These are phyloP conservation scores for Porcisia hertigi DNA, from an alignment of 208 protist genomes.

Conservation along the genomic window DNA sequence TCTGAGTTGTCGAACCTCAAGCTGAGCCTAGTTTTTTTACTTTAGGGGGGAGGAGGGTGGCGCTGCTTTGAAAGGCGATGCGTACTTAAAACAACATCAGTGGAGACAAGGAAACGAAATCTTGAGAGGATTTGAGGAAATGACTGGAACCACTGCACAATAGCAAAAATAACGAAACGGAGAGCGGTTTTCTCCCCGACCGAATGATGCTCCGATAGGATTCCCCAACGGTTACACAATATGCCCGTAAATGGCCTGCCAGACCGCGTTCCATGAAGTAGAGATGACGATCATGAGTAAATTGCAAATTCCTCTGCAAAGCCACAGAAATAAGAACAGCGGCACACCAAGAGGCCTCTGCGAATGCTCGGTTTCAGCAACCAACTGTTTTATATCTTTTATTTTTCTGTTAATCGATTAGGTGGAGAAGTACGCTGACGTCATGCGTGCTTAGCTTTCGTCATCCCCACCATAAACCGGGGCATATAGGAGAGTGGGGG, in stretches of 20 bases:
- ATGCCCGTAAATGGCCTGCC: background rate
- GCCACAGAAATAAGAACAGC: background rate
- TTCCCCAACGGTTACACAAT: background rate
- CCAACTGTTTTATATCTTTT: background rate
- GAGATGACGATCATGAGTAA: background rate
- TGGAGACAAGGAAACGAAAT: background rate
- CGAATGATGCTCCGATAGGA: background rate
- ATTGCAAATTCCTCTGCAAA: background rate
- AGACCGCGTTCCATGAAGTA: background rate
- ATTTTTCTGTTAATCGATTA: background rate
- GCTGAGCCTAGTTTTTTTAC: background rate
- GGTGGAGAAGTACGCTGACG: background rate
- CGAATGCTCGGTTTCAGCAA: background rate
- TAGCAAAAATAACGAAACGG: background rate
- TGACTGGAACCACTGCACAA: too few relatives aligned
- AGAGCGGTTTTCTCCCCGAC: background rate
- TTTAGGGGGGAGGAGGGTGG: too few relatives aligned
- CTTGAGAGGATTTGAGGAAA: background rate
- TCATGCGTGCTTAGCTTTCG: conserved; percentile 44
- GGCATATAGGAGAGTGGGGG: conserved; percentile 53
- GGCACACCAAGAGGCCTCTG: background rate
- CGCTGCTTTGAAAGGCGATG: background rate
- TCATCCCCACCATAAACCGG: conserved; percentile 58
- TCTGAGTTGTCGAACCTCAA: background rate
- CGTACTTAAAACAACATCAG: background rate